phyloP scores from a whole-genome alignment of 2,329 filamentous ascomycete genomes.

The Juglanconis oblonga region DNA sequence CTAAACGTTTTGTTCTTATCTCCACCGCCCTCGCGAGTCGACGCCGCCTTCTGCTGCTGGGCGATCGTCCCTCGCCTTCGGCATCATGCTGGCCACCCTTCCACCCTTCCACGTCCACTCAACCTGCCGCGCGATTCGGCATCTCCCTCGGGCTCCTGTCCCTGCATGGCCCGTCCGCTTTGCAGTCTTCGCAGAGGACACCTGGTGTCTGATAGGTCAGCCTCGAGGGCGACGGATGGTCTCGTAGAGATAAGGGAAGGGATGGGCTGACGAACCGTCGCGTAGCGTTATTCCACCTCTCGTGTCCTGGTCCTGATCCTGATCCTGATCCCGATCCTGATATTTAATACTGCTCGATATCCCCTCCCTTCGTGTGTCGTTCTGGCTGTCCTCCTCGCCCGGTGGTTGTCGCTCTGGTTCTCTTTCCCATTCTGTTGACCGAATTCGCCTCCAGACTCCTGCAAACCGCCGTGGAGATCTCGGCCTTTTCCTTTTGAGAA shows the following conservation, averaged over 20 bases:
- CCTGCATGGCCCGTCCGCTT: slow-evolving; percentile 4
- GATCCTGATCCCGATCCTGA: not conserved
- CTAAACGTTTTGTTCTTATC: slow-evolving; percentile 13
- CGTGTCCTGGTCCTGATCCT: not conserved
- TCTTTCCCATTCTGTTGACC: not conserved
- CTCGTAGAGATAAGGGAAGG: not conserved
- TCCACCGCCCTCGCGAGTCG: slow-evolving; percentile 19
- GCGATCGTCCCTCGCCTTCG: slow-evolving; percentile 10
- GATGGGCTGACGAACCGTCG: not conserved
- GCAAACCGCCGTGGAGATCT: too few species aligned
- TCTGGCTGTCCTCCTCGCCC: not conserved
- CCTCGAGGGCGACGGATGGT: not conserved
- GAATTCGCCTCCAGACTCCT: too few species aligned
- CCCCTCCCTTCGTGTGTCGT: slow-evolving; percentile 9
- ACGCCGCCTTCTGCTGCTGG: not conserved
- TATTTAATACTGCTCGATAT: not conserved
- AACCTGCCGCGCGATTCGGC: slow-evolving; percentile 2
- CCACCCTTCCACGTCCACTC: too few species aligned
- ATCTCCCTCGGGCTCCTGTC: not conserved
- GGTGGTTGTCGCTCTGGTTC: not conserved
- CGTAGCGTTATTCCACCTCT: not conserved
- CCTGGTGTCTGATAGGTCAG: not conserved
- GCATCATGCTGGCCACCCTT: slow-evolving; percentile 14
- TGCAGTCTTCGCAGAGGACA: not conserved
- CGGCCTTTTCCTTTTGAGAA: too few species aligned